A percentile compares a stretch with the other conserved stretches of the same genome.
Conservation (phyloP, 2,329 filamentous ascomycete species). For the Sporothrix inflata region DNA sequence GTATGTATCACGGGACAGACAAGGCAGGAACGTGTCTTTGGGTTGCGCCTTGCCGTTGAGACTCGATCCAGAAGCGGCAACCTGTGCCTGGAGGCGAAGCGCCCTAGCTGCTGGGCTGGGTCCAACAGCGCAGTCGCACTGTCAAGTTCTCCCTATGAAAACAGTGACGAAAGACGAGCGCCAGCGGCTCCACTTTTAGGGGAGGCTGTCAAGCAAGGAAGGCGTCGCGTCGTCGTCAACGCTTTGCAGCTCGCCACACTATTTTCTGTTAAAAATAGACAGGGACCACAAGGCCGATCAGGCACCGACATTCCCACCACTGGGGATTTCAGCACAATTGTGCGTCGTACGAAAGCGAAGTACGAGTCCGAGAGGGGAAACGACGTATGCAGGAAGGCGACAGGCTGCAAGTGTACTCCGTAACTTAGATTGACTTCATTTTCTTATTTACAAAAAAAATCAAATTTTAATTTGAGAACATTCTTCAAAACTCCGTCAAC, state of each 20-base stretch:
- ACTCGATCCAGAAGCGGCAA: slow-evolving; percentile 1
- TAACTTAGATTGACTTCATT: not conserved
- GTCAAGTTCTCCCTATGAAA: not conserved
- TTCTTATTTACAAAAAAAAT: not conserved
- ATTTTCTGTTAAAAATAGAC: slow-evolving; percentile 13
- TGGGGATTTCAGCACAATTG: not conserved
- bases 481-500: too few relatives aligned
- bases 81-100: slow-evolving; percentile 7
- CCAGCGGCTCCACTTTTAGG: not conserved
- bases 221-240: slow-evolving; percentile 2
- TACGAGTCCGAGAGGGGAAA: not conserved
- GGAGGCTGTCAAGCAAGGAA: slow-evolving; percentile 14
- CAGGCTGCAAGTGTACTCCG: not conserved
- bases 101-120: not conserved
- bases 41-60: slow-evolving; percentile 16
- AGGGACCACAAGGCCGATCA: slow-evolving; percentile 8
- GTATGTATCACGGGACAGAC: slow-evolving; percentile 14
- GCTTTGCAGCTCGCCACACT: not conserved
- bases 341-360: not conserved
- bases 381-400: not conserved
- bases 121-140: not conserved
- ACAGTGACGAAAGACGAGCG: not conserved
- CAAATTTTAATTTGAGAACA: not conserved
- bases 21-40: slow-evolving; percentile 9
- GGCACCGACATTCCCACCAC: slow-evolving; percentile 20